Conservation (phyloP, 345 rosid species). For the Linum lewisii region DNA sequence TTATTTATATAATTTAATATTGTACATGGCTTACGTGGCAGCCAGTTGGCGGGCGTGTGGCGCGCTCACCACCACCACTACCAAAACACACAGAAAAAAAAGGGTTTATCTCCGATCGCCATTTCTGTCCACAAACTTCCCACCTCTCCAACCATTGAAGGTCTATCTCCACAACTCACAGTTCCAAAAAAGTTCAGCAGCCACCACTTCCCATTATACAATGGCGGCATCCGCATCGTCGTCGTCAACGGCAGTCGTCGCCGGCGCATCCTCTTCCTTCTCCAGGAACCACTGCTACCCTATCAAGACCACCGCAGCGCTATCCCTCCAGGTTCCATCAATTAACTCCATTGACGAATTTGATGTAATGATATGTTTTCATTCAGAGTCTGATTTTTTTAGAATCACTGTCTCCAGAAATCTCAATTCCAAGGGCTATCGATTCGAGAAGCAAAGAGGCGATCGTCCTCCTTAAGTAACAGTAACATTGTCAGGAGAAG, state of each 20-base stretch:
- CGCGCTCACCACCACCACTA: no score
- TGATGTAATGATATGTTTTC: neutral
- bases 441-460: conserved; percentile 49
- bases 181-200: neutral
- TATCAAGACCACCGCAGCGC: conserved; percentile 11
- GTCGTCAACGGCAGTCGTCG: conserved; percentile 29
- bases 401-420: conserved; percentile 26
- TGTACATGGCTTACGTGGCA: no score
- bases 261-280: conserved; percentile 32
- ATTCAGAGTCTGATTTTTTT: neutral
- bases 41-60: no score
- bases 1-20: no score
- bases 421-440: conserved; percentile 55
- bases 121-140: no score
- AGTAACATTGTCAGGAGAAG: conserved; percentile 7
- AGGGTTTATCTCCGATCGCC: no score
- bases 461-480: conserved; percentile 22
- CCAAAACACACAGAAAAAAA: no score
- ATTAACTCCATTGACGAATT: neutral
- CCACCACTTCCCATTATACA: neutral
- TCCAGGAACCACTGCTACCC: conserved; percentile 14
- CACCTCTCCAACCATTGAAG: no score
- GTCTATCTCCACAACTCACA: no score
- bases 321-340: neutral
- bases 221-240: conserved; percentile 5